Evolutionary conservation across 1,284 basidiomycete genomes (phyloP), one percentile per base, ranked within the genome.

Genomic region (Ganoderma multipileum): DNA sequence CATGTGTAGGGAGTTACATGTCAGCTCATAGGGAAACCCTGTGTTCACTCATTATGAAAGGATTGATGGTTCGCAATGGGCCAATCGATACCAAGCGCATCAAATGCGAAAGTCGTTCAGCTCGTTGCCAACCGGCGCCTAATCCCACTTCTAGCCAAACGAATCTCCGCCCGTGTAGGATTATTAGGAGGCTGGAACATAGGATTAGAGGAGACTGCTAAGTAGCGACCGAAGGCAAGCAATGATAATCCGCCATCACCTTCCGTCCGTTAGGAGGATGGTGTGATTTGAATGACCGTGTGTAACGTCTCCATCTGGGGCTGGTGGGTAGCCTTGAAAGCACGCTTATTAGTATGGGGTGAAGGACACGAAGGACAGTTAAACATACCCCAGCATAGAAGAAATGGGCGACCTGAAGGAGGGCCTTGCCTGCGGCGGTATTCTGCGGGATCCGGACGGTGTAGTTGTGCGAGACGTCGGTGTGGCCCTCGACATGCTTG

Each of bases 381-480:
- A 11, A 50, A 54, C 62, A 9, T 28, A 63, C 62, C 50, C 36
- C 62, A 2, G 36, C 33, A 14, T 63, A 55, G 8, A 54, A 54
- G 33, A 63, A 63, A 23, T 63, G 62, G 3, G 62, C 62, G 18
- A 63, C 62, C 26, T 63, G 62, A 8, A 63, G 62, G 41, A 63
- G 44, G 16, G 62, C 62, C 33, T n/a, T 54, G 33, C 62, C 62
- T 1, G 36, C 50, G 0, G 62, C 26, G 4, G 62, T 63, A 36
- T 63, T 63, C 12, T 52, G 50, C 20, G 62, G 62, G 20, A 54
- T 55, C 38, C 52, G 41, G 41, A 63, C 50, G 36, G 50, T 63
- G 33, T 55, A 63, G 62, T 54, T 63, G 62, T 63, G 62, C 23
- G 50, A 54, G 36, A 38, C n/a, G 38, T 63, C 36, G 36, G n/a